Base-by-base conservation (phyloP, 345 rosid species). In the Linum lewisii region DNA sequence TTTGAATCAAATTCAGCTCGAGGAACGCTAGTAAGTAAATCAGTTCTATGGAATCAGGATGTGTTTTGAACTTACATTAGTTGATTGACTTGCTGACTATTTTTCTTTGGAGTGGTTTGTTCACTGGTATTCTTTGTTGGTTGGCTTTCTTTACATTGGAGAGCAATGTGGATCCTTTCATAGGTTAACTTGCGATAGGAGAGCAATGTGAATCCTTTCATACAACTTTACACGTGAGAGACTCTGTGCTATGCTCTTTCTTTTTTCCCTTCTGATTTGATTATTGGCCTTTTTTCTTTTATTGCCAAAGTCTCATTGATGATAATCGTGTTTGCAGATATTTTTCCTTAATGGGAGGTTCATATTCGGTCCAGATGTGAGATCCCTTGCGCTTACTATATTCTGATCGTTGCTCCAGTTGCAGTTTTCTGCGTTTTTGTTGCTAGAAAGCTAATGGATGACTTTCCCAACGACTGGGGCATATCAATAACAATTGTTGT, bases 371-470 rank as follows among this genome's bases (percentile, higher is more conserved):
- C 60, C 60, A 29, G 60, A 57, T 57, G 60, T 57, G 22, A 57
- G 60, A 29, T 57, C 60, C 5, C 60, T 57, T 20, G 42, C 60
- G 22, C 22, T 57, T 34, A 57, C 60, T 3, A 57, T 57, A 26
- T 57, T 57, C 36, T 57, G 44, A 57, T 57, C 29, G 60, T 57
- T 29, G 60, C 60, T 29, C 60, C 60, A 57, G 60, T 57, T 34
- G 38, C 44, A 26, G 60, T 57, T 34, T 57, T 57, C 22, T 57
- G 60, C 36, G 3, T 57, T 37, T 57, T 57, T 29, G 44, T 57
- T 57, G 60, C 44, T 21, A 16, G 60, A 34, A 57, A 57, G 44
- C 36, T 57, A 20, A 29, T 57, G 44, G 45, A 57, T n/a, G 60
- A 57, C 34, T 57, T 57, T 13, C 44, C 21, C 3, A 21, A 57